Percentiles rank a stretch among this genome's conserved stretches.
Evolutionary conservation across 1,284 basidiomycete species (phyloP).

Genomic region (Cutaneotrichosporon curvatum): DNA sequence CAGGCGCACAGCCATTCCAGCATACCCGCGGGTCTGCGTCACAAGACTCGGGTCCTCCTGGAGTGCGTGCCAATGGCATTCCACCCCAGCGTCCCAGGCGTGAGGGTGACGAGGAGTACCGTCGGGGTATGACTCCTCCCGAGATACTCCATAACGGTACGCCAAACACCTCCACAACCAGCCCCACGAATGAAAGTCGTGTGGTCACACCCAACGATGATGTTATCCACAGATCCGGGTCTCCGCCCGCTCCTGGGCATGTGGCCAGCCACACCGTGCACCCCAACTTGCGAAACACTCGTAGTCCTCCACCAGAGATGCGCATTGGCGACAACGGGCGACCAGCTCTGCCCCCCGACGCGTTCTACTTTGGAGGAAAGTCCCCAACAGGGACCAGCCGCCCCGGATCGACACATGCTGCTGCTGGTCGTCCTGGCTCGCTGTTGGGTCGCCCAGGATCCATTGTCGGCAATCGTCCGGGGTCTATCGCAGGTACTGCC

Average conservation of each 20-base stretch:
- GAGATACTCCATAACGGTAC: slow-evolving; percentile 1
- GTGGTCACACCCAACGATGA: slow-evolving; percentile 19
- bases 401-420: slow-evolving; percentile 3
- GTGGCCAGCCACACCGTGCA: slow-evolving; percentile 17
- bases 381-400: slow-evolving; percentile 50
- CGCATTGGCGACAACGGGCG: slow-evolving; percentile 27
- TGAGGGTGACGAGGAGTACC: slow-evolving; percentile 58
- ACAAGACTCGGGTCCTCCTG: slow-evolving; percentile 3
- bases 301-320: slow-evolving; percentile 35
- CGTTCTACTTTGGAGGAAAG: slow-evolving; percentile 54
- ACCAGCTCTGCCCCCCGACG: slow-evolving; percentile 50
- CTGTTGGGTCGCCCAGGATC: slow-evolving; percentile 11
- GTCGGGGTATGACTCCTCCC: slow-evolving; percentile 41
- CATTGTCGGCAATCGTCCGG: slow-evolving; percentile 39
- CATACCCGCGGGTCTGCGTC: slow-evolving; percentile 17
- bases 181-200: slow-evolving; percentile 9
- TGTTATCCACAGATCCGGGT: slow-evolving; percentile 10
- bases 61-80: slow-evolving; percentile 40
- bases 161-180: slow-evolving; percentile 6
- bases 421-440: slow-evolving; percentile 12
- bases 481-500: slow-evolving; percentile 54
- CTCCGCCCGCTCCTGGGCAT: not conserved
- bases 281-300: slow-evolving; percentile 22
- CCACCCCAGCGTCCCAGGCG: slow-evolving; percentile 56
- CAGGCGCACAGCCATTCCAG: not conserved